Percentiles rank a stretch among this genome's conserved stretches.
phyloP scores from a whole-genome alignment of 805 yeast genomes.

The Ogataea trehalophila region DNA sequence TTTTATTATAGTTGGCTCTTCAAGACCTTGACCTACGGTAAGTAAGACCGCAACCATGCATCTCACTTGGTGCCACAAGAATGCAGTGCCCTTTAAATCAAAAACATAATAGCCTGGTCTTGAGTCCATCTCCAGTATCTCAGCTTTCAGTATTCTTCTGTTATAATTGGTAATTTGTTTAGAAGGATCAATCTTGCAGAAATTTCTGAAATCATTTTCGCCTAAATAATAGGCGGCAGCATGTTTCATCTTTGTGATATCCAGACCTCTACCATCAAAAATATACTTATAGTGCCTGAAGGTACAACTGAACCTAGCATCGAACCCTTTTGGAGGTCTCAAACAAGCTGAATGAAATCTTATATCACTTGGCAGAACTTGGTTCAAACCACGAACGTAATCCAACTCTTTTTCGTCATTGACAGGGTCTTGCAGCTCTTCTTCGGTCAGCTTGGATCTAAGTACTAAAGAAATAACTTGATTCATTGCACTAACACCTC shows the following conservation, averaged over 20 bases:
- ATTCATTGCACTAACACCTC: conserved; percentile 95
- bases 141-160: conserved; percentile 50
- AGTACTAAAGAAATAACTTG: conserved; percentile 83
- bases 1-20: conserved; percentile 50
- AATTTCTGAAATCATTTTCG: conserved; percentile 86
- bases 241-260: conserved; percentile 59
- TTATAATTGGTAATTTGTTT: conserved; percentile 80
- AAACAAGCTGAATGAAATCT: conserved; percentile 77
- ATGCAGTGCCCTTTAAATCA: conserved; percentile 83
- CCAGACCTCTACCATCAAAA: conserved; percentile 54
- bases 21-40: conserved; percentile 74
- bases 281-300: conserved; percentile 82
- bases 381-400: conserved; percentile 70
- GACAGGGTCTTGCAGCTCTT: conserved; percentile 52
- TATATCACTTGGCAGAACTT: conserved; percentile 75
- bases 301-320: conserved; percentile 90
- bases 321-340: conserved; percentile 77
- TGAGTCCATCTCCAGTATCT: conserved; percentile 17
- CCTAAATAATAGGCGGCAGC: conserved; percentile 68
- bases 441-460: conserved; percentile 59
- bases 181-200: conserved; percentile 90
- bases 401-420: conserved; percentile 70
- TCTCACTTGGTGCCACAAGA: conserved; percentile 96
- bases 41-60: conserved; percentile 87
- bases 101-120: conserved; percentile 51